A percentile compares a stretch with the other conserved stretches of the same genome.
These are phyloP conservation scores for Smithsoniella earleae DNA, from an alignment of 163 green algal species.

Conservation along the genomic window DNA sequence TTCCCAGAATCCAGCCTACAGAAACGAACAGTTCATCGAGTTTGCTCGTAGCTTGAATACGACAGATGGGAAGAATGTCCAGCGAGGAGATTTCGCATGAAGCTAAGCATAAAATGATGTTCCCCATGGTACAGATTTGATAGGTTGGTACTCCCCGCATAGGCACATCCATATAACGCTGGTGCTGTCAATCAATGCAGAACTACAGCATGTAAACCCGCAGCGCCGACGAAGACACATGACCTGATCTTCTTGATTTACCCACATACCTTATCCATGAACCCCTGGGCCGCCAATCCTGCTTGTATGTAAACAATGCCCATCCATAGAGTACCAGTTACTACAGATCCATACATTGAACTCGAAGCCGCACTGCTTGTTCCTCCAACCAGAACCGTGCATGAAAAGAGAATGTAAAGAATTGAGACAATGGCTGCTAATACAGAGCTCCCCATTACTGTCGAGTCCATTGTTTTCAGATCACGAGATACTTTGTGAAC, in stretches of 20 bases:
- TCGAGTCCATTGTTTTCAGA: neutral
- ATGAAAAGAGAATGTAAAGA: too few relatives aligned
- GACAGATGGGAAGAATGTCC: neutral
- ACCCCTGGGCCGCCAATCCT: neutral
- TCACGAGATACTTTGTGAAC: neutral
- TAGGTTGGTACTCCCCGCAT: neutral
- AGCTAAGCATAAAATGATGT: neutral
- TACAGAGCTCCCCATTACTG: neutral
- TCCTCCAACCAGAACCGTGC: too few relatives aligned
- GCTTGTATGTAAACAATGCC: constrained; percentile 26
- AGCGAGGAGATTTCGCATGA: neutral
- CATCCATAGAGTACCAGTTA: neutral
- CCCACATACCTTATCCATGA: constrained; percentile 25
- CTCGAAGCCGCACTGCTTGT: too few relatives aligned
- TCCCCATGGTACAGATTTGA: neutral
- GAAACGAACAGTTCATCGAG: neutral
- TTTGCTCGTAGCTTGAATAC: neutral
- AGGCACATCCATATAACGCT: neutral
- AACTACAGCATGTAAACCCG: too few relatives aligned
- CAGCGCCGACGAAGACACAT: too few relatives aligned
- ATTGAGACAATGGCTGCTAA: neutral
- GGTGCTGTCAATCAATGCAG: neutral
- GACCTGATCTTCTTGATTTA: too few relatives aligned
- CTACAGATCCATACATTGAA: too few relatives aligned
- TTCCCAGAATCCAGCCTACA: constrained; percentile 24